phyloP scores from a whole-genome alignment of 2,329 filamentous ascomycete genomes.

The Fusarium sp. region DNA sequence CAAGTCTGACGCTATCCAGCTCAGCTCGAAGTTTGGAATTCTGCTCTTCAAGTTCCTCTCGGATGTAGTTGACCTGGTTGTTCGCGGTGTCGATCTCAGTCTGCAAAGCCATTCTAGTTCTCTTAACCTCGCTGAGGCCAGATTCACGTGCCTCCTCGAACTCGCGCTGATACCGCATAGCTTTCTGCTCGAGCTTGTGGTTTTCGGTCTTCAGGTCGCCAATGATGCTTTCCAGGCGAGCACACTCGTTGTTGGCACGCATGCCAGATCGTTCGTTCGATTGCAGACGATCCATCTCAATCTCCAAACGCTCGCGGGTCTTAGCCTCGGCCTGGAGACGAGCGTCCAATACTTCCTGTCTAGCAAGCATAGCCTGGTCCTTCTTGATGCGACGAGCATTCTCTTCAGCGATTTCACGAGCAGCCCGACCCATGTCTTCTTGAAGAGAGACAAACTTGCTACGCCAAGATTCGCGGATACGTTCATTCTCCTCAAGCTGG shows the following conservation, averaged over 20 bases:
- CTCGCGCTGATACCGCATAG: conserved; percentile 80
- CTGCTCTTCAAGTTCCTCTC: conserved; percentile 84
- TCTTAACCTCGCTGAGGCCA: conserved; percentile 82
- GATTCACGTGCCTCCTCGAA: conserved; percentile 86
- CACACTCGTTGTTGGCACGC: conserved; percentile 71
- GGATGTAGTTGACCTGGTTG: conserved; percentile 84
- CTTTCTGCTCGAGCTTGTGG: conserved; percentile 76
- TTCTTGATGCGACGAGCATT: conserved; percentile 82
- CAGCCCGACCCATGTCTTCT: conserved; percentile 84
- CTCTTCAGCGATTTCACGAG: conserved; percentile 83
- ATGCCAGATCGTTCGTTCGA: conserved; percentile 73
- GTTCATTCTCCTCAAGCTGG: conserved; percentile 87
- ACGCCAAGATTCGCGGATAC: conserved; percentile 85
- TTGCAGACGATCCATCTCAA: conserved; percentile 74
- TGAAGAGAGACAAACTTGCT: conserved; percentile 87
- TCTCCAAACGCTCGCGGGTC: conserved; percentile 74
- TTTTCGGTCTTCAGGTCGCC: conserved; percentile 73
- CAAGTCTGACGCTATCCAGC: conserved; percentile 80
- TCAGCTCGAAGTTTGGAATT: conserved; percentile 77
- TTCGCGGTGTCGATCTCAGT: conserved; percentile 85
- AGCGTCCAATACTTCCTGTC: conserved; percentile 83
- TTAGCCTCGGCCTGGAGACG: conserved; percentile 80
- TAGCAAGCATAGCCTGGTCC: conserved; percentile 81
- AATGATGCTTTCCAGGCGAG: conserved; percentile 67
- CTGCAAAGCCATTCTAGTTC: conserved; percentile 82